Percentiles rank a stretch among this genome's conserved stretches.
Conservation (phyloP, 257 asterid genomes). For the Fraxinus cuspidata region DNA sequence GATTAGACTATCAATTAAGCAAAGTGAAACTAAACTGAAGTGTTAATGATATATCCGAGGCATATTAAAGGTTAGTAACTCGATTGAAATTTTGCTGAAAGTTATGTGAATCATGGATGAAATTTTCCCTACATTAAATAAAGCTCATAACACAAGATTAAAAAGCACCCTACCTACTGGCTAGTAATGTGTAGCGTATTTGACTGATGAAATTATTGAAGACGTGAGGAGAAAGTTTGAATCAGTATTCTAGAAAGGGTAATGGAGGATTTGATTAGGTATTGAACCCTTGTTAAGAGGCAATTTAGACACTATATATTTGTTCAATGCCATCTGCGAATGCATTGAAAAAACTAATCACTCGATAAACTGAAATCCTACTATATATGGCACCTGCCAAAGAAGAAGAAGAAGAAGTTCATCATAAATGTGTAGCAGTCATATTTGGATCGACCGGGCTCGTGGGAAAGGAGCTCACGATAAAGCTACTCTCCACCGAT, state of each 20-base stretch:
- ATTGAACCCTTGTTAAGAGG: not conserved
- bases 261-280: not conserved
- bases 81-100: not conserved
- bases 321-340: not conserved
- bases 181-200: not conserved
- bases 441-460: constrained; percentile 84
- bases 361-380: not conserved
- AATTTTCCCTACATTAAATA: not conserved
- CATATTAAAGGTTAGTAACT: too few relatives aligned
- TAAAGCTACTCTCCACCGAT: constrained; percentile 43
- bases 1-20: too few relatives aligned
- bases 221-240: constrained; percentile 1
- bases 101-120: too few relatives aligned
- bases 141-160: not conserved
- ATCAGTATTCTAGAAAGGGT: not conserved
- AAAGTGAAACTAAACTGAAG: too few relatives aligned
- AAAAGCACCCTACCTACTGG: not conserved
- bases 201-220: not conserved
- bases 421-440: constrained; percentile 45
- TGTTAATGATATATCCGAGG: too few relatives aligned
- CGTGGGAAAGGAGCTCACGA: constrained; percentile 79
- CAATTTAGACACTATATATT: not conserved
- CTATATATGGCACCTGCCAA: constrained; percentile 15
- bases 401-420: not conserved
- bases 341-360: not conserved